Base-by-base conservation (phyloP, 2,329 filamentous ascomycete species). In the Pyricularia pennisetigena region DNA sequence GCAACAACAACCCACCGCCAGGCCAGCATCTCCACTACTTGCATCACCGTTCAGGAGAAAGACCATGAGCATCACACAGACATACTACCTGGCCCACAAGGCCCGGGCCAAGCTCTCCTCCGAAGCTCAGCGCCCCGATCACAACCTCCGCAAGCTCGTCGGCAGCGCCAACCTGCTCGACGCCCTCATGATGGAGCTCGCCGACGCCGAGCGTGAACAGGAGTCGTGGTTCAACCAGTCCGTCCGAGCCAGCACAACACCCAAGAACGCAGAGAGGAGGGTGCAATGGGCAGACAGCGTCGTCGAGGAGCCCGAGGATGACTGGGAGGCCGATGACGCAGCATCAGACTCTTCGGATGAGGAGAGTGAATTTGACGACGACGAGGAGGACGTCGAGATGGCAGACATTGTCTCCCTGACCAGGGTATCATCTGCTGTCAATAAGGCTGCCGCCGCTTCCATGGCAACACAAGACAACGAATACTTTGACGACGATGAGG, bases 121-220 rank as follows among this genome's bases (percentile, higher is more conserved):
- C 72, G 94, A 98, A 83, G 95, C 95, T 83, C 88, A 89, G 80
- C 90, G 90, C 76, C 85, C 92, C 75, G 94, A 98, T 78, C 95
- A 98, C 86, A 89, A 98, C 84, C 91, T 99, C 71, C 90, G 94
- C 77, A 88, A 96, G 64, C 90, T 99, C 70, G 95, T 99, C 74
- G 95, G 94, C 75, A 95, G 99, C 81, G 95, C 95, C 83, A 99
- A 98, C 86, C 90, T 98, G 65, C 92, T 99, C 79, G 95, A 99
- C 82, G 90, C 90, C 59, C 83, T 99, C 77, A 98, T 98, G 95
- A 88, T 93, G 71, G 77, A 79, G 77, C 91, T 99, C 69, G 91
- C 93, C 79, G 92, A 97, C 69, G 94, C 94, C 76, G 95, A 98
- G 85, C 88, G 89, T 74, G 93, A 97, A 80, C 95, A 98, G 81